Evolutionary conservation across 805 yeast species (phyloP).

Genomic region (Candida sphagnicola): DNA sequence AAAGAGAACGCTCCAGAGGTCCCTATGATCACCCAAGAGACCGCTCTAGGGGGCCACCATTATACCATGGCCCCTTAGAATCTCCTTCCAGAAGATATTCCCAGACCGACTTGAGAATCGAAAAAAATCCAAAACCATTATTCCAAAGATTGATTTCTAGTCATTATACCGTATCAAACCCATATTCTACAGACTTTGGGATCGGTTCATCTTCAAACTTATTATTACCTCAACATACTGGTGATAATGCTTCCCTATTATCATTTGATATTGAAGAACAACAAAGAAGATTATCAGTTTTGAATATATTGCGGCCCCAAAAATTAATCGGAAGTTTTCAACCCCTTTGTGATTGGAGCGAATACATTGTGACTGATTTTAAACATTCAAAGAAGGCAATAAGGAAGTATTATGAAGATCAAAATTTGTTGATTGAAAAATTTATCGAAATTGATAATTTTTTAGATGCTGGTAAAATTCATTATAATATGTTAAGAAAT

Average conservation of each 20-base stretch:
- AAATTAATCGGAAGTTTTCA: constrained; percentile 31
- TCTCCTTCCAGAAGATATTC: constrained; percentile 1
- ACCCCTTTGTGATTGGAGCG: constrained; percentile 29
- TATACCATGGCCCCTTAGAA: background rate
- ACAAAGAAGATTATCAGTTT: constrained; percentile 18
- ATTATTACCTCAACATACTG: constrained; percentile 4
- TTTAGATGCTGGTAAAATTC: constrained; percentile 64
- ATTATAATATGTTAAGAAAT: constrained; percentile 56
- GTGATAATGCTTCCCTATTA: constrained; percentile 1
- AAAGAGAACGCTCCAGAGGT: background rate
- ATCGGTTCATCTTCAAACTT: background rate
- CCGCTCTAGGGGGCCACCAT: background rate
- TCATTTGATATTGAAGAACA: constrained; percentile 4
- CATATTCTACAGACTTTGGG: constrained; percentile 13
- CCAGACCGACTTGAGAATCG: background rate
- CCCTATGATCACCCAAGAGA: background rate
- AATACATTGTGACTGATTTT: constrained; percentile 12
- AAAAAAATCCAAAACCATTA: constrained; percentile 15
- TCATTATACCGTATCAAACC: constrained; percentile 28
- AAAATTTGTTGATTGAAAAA: constrained; percentile 56
- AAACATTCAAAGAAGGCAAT: constrained; percentile 22
- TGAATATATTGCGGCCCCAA: constrained; percentile 21
- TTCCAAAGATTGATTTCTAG: constrained; percentile 25
- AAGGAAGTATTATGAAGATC: constrained; percentile 47
- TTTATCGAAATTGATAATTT: constrained; percentile 59